Base-by-base conservation (phyloP, 805 yeast genomes). In the Cyberlindnera mississippiensis region DNA sequence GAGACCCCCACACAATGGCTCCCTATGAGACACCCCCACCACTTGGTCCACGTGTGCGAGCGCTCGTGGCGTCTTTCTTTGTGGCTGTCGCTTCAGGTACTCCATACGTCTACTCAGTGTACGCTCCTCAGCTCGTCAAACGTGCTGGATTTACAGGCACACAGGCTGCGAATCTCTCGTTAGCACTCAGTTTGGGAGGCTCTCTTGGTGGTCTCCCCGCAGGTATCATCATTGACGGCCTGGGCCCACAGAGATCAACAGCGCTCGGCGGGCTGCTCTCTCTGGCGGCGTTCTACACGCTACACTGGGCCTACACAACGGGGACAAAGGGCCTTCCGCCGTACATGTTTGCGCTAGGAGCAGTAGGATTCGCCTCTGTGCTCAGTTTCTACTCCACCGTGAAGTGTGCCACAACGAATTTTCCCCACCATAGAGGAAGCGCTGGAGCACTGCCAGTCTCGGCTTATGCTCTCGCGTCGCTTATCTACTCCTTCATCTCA, bases 71-170 rank as follows among this genome's bases (percentile, higher is more conserved):
- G 8, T 35, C 51, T 2, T 46, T 50, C 10, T 54, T 81, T 14
- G 80, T 80, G 8, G 73, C 85, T 0, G 53, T 83, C 35, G 88
- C 83, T 0, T 73, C 87, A 3, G 91, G 93, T 2, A 83, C 89
- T 3, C 85, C 87, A 0, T 85, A 85, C 52, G 64, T 82, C 12
- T 85, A 78, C 57, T 85, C 90, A 1, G 76, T 78, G n/a, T 85
- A 78, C 56, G 80, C 88, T 1, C 90, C 91, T 2, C 89, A 84
- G 56, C 63, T 85, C 48, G 71, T 82, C 20, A 63, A 68, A 19
- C 64, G 71, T 50, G 76, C 83, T 18, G 72, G 77, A 1, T 67
- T 84, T 20, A 72, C 82, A 0, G 73, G 83, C 0, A 66, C 77
- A 0, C 77, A 76, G 47, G 76, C 88, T 7, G 85, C 89, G 3